Conservation (phyloP, 2,329 filamentous ascomycete genomes). For the Beauveria bassiana region DNA sequence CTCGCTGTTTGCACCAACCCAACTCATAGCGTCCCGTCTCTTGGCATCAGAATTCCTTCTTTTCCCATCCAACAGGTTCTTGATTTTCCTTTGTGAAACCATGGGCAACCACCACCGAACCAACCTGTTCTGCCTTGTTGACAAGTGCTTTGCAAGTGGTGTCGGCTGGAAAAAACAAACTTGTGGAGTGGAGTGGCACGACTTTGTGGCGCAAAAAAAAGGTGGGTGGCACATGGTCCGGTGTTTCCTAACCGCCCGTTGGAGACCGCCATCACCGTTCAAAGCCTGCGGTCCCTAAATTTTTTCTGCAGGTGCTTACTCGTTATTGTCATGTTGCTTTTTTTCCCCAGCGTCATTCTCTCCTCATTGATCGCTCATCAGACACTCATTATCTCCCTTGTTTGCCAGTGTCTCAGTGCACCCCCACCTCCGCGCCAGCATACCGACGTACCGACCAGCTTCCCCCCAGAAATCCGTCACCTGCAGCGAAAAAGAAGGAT, state of each 20-base stretch:
- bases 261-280: not conserved
- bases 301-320: not conserved
- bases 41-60: not conserved
- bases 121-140: not conserved
- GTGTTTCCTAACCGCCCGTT: not conserved
- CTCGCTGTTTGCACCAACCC: too few relatives aligned
- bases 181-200: not conserved
- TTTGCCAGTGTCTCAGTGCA: not conserved
- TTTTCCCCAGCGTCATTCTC: not conserved
- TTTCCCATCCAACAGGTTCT: not conserved
- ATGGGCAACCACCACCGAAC: not conserved
- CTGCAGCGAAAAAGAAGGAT: not conserved
- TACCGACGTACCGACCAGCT: not conserved
- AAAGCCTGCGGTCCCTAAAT: not conserved
- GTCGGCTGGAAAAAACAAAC: not conserved
- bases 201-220: constrained; percentile 2
- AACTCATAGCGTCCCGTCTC: too few relatives aligned
- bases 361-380: not conserved
- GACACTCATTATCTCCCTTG: not conserved
- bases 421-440: not conserved
- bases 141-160: not conserved
- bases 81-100: not conserved
- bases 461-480: not conserved
- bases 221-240: not conserved
- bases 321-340: not conserved